These are phyloP conservation scores for Agroathelia rolfsii DNA, from an alignment of 1,284 basidiomycete genomes.

Conservation along the genomic window DNA sequence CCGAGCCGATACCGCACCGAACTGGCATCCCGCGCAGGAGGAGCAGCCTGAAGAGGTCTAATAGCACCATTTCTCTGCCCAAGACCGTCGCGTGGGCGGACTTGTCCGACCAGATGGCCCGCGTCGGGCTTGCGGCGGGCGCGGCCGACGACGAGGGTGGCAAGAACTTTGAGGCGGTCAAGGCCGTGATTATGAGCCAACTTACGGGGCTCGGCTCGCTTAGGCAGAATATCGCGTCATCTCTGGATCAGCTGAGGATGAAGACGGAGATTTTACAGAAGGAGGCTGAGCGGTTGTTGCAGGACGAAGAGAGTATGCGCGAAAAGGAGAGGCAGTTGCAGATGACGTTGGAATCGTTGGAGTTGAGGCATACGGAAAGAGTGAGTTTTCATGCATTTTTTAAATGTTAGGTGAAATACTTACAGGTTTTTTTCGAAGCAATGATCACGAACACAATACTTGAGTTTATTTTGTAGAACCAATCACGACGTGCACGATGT, in stretches of 20 bases:
- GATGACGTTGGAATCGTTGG: conserved; percentile 41
- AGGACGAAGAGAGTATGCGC: conserved; percentile 37
- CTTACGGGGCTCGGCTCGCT: conserved; percentile 45
- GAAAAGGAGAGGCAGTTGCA: conserved; percentile 43
- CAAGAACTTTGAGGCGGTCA: conserved; percentile 19
- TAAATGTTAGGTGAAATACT: too few species aligned
- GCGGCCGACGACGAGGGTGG: conserved; percentile 49
- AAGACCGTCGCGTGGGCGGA: conserved; percentile 70
- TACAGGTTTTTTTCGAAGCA: too few species aligned
- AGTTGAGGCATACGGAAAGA: conserved; percentile 45
- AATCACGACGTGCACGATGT: too few species aligned
- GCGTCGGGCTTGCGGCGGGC: conserved; percentile 41
- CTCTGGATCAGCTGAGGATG: conserved; percentile 39
- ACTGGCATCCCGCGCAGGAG: too few species aligned
- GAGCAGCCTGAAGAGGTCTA: conserved; percentile 50
- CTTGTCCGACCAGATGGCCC: conserved; percentile 43
- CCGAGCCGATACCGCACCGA: too few species aligned
- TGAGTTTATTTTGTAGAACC: too few species aligned
- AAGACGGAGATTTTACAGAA: conserved; percentile 49
- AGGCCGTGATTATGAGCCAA: conserved; percentile 17
- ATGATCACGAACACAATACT: too few species aligned
- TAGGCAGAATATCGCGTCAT: conserved; percentile 42
- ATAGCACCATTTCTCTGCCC: conserved; percentile 36
- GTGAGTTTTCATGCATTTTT: too few species aligned
- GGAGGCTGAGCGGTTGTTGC: conserved; percentile 18